Percentiles rank a stretch among this genome's conserved stretches.
Evolutionary conservation across 345 rosid genomes (phyloP).

Genomic region (Microcos paniculata): DNA sequence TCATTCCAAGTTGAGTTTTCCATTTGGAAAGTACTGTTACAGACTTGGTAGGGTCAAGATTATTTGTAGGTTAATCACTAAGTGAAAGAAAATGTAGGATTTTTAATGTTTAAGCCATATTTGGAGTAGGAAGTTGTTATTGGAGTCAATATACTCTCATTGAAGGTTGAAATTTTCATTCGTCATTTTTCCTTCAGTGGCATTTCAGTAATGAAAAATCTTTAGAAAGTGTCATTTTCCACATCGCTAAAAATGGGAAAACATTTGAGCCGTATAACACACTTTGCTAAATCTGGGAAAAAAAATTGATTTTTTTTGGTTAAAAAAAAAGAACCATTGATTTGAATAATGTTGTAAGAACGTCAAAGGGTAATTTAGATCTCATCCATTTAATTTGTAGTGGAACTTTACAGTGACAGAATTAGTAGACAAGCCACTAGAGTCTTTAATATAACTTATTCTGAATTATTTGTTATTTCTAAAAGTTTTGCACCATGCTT

Average conservation of each 20-base stretch:
- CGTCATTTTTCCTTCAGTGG: neutral
- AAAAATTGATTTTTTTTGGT: too few relatives aligned
- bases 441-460: neutral
- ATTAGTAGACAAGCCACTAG: neutral
- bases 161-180: neutral
- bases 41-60: neutral
- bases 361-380: neutral
- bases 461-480: neutral
- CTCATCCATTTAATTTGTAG: neutral
- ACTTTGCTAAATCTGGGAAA: neutral
- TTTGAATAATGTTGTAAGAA: neutral
- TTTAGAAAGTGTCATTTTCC: neutral
- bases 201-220: neutral
- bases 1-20: neutral
- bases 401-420: neutral
- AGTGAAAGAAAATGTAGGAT: neutral
- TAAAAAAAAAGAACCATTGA: too few relatives aligned
- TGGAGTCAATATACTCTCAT: neutral
- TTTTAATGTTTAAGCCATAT: neutral
- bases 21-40: neutral
- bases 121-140: neutral
- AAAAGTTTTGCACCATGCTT: neutral
- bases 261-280: neutral
- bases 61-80: neutral
- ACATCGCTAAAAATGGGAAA: neutral